Base-by-base conservation (phyloP, 306 rosid genomes). In the Pterocarpus santalinus region DNA sequence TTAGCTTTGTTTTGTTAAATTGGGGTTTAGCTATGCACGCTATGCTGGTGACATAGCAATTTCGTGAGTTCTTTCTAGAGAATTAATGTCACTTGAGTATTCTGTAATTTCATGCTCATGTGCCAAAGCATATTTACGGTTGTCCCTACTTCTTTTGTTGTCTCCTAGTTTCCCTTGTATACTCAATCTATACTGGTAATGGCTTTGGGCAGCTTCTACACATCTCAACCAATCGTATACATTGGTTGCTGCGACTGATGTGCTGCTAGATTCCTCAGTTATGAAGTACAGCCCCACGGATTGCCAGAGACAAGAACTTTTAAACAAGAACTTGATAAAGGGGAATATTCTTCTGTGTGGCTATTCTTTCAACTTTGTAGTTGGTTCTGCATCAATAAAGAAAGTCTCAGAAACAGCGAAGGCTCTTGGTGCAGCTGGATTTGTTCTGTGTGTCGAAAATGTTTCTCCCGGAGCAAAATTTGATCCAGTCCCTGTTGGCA, bases 271-370 rank as follows among this genome's bases (percentile, higher is more conserved):
- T 87, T 92, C 98, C 61, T 96, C 99, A 16, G 97, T 84, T 36
- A 77, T 36, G 86, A 96, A 88, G 83, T 90, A 78, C 88, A 93
- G 90, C 78, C 95, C 98, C 72, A 84, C 97, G 1, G 99, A 96
- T 84, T 96, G 99, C 87, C 99, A 96, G 86, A 92, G 87, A 75
- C 97, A 96, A 41, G 98, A 96, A 78, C 87, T 92, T 86, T 81
- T 96, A 70, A 96, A 96, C 73, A 96, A 88, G 90, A 89, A 90
- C 39, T 87, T 93, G 86, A 85, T 96, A 80, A 79, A 90, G 86
- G 99, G 99, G 81, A 96, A 90, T 66, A 91, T 96, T 82, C 98
- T 96, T 85, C 97, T 96, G 8, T 96, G 99, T 85, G 99, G 99
- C 63, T 96, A 96, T 91, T 96, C 99, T 67, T 96, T 84, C 86